These are phyloP conservation scores for Stromatinia cepivora DNA, from an alignment of 2,329 filamentous ascomycete species.

Conservation along the genomic window DNA sequence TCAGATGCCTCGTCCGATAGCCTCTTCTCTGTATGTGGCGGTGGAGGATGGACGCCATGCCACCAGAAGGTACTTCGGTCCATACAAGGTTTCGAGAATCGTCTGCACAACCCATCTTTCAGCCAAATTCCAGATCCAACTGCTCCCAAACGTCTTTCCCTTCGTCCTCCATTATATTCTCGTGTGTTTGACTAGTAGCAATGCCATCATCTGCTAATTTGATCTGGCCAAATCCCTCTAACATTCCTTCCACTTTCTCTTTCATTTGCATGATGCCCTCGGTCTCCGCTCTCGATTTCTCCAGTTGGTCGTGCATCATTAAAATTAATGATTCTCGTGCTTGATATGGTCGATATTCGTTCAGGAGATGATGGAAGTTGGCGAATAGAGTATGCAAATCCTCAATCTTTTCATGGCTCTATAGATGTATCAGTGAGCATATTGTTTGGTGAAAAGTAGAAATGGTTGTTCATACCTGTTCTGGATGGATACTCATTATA, in stretches of 20 bases:
- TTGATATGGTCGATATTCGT: slow-evolving; percentile 92
- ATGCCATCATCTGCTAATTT: slow-evolving; percentile 27
- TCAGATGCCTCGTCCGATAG: neutral
- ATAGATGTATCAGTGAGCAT: slow-evolving; percentile 30
- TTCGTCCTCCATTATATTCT: slow-evolving; percentile 23
- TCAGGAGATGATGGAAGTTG: slow-evolving; percentile 91
- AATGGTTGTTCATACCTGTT: slow-evolving; percentile 45
- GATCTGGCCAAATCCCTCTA: slow-evolving; percentile 65
- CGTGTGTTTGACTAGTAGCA: slow-evolving; percentile 27
- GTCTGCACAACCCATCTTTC: neutral
- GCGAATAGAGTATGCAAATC: slow-evolving; percentile 81
- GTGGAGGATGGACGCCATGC: neutral
- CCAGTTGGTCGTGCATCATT: slow-evolving; percentile 83
- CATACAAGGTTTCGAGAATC: neutral
- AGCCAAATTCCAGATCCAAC: slow-evolving; percentile 46
- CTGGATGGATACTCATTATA: slow-evolving; percentile 65
- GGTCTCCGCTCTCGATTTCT: slow-evolving; percentile 71
- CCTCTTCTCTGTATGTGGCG: neutral
- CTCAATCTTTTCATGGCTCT: slow-evolving; percentile 69
- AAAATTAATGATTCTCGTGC: slow-evolving; percentile 83
- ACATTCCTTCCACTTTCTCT: slow-evolving; percentile 70
- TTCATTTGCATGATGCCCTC: slow-evolving; percentile 64
- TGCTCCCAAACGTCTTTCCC: slow-evolving; percentile 46
- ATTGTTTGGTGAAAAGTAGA: neutral
- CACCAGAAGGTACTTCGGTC: neutral